Evolutionary conservation across 306 rosid genomes (phyloP).

Genomic region (Cicer yamashitae): DNA sequence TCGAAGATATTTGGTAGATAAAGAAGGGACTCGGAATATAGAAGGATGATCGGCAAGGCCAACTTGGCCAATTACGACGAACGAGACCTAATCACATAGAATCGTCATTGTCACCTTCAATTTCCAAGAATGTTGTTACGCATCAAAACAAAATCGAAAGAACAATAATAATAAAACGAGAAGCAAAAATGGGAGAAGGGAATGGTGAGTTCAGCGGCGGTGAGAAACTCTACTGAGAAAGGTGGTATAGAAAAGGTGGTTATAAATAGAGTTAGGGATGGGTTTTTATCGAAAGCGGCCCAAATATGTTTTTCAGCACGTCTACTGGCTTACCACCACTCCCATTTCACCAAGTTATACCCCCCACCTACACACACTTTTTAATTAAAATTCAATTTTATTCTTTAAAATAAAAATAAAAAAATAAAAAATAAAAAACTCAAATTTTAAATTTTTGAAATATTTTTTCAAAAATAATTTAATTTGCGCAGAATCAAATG

Average conservation of each 20-base stretch:
- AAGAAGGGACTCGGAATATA: slow-evolving; percentile 73
- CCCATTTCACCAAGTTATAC: too few relatives aligned
- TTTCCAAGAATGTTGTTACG: too few relatives aligned
- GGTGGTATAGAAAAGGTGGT: not conserved
- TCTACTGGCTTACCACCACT: too few relatives aligned
- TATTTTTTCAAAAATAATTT: too few relatives aligned
- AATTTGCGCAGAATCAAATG: too few relatives aligned
- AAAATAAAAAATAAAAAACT: too few relatives aligned
- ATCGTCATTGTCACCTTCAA: slow-evolving; percentile 66
- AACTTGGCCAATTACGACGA: slow-evolving; percentile 83
- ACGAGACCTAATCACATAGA: slow-evolving; percentile 73
- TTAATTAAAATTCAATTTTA: too few relatives aligned
- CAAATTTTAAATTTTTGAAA: too few relatives aligned
- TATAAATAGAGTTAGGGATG: slow-evolving; percentile 42
- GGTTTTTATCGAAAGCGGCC: slow-evolving; percentile 32
- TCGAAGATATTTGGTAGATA: too few relatives aligned
- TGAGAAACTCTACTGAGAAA: not conserved
- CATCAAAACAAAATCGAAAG: not conserved
- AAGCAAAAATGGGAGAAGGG: not conserved
- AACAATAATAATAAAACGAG: not conserved
- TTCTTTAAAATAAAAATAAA: too few relatives aligned
- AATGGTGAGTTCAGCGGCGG: not conserved
- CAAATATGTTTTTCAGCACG: too few relatives aligned
- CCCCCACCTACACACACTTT: too few relatives aligned
- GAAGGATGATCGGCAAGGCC: slow-evolving; percentile 96